Evolutionary conservation across 108 stramenopile genomes (phyloP), one percentile per base, ranked within the genome.

Genomic region (Parietichytrium sp.): DNA sequence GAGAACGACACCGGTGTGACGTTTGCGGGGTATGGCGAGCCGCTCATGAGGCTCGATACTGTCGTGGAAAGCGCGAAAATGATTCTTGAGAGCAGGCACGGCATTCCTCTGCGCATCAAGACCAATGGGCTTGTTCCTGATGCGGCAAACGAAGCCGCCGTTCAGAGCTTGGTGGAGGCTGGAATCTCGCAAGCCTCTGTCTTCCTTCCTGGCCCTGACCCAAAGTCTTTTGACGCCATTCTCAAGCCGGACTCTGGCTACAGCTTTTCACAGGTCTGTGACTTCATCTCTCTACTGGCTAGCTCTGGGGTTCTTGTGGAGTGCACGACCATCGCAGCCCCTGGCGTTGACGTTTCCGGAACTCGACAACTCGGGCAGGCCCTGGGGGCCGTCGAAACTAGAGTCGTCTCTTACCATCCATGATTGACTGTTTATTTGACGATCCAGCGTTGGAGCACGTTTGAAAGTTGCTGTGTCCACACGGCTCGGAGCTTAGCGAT

Each of bases 11-110:
- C 36, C 38, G 61, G 61, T n/a, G 81, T 81, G 12, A 81, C 54
- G 29, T 81, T 81, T 54, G 81, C 81, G 7, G 81, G 81, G 7
- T 27, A 55, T 20, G 81, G 81, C 13, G 81, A 81, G 52, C 81
- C 81, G 4, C 81, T 81, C 8, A 15, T 81, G 42, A 33, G 81
- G 29, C 55, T 72, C 38, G 52, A 81, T 13, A 38, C 55, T 18
- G 55, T 81, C 42, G 8, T 13, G 10, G 81, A 81, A 18, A 54
- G 54, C 38, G 81, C 81, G 38, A 13, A 47, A 23, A 8, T 81
- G 12, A 81, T 81, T 25, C 50, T 27, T 26, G 81, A 81, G 20
- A 53, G 7, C 18, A 16, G 81, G 20, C 81, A 81, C 47, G 81
- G 81, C 13, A 29, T 81, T 0, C 81, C 81, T 4, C 23, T 81